Base-by-base conservation (phyloP, 805 yeast species). In the Saccharomycopsis oosterbeekiorum region DNA sequence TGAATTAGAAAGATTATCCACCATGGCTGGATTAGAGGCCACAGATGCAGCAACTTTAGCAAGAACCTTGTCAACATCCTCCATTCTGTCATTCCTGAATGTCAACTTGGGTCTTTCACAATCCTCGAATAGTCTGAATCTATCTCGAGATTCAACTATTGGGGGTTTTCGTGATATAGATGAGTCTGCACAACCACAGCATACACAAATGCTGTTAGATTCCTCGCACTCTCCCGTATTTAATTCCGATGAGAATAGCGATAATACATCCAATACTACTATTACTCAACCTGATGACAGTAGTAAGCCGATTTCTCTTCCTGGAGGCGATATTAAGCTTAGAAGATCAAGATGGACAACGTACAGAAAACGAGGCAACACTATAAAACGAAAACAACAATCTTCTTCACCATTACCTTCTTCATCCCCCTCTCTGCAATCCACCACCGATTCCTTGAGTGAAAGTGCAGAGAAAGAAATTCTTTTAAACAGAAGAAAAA, bases 21-120 rank as follows among this genome's bases (percentile, higher is more conserved):
- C 84, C 65, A 76, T 84, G 72, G 96, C 93, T 0, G 94, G 96
- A 0, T 74, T 88, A 71, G 85, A 84, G 59, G 84, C 90, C 3
- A 81, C 85, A 47, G 96, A 89, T 74, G 96, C 96, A 0, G 85
- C 86, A 4, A 84, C 96, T 0, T 76, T 89, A 60, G 97, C 96
- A 0, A 76, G 96, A 68, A 84, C 94, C 1, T 76, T 90, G 57
- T 86, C 93, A 1, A 80, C 89, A 56, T 80, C 87, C 0, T 82
- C 89, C 0, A 75, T 86, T 36, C 53, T 47, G 53, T 47, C 53
- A 12, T 47, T 47, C 9, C 53, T 47, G 53, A 47, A 47, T 47
- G 53, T 47, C 34, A 47, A 47, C 21, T 24, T 47, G 14, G 53
- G 53, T 21, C 53, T 47, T 24, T 47, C 34, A 21, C 53, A 47